Evolutionary conservation across 225 moss, liverwort and hornwort species (phyloP), one percentile per base, ranked within the genome.

Genomic region (Climacium dendroides): DNA sequence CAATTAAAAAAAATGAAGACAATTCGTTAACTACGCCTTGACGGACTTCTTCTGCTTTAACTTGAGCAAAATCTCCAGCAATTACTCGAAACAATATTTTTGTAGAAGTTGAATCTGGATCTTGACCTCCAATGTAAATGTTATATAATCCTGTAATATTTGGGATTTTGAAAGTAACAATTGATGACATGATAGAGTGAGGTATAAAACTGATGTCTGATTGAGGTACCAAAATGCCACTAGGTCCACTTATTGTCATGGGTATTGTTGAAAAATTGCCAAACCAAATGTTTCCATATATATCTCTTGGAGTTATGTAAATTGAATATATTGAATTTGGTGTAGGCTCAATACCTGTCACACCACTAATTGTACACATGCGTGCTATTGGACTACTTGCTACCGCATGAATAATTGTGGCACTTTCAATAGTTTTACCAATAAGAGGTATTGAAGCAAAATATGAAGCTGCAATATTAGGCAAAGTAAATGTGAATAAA

Each of bases 1-100:
- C 85, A 34, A 91, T 74, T 22, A 89, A 43, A 72, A 87, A 91
- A 77, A 91, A 91, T 28, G 89, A 87, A 52, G 91, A 88, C 48
- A 50, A 65, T 19, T 89, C 83, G 29, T 62, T 78, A 39, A 86
- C n/a, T 34, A 89, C 69, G 7, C 79, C 82, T 47, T 85, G 87
- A 5, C 86, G 73, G 4, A 92, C 85, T 83, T 92, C 87, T 83
- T 92, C 86, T 25, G 15, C 83, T 54, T 35, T 26, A 61, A 89
- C 41, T 85, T 82, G 57, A 64, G 81, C 60, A 86, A 88, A 83
- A 55, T 92, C 89, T 58, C 91, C 86, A 30, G 91, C 91, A 78
- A 87, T 82, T 47, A 92, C 43, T 43, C 61, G 59, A 71, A 92
- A 85, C 0, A 50, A 79, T 72, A 88, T 16, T 34, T 23, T 79